Evolutionary conservation across 768 basidiomycete genomes (phyloP).

Genomic region (Porpolomopsis calyptriformis): DNA sequence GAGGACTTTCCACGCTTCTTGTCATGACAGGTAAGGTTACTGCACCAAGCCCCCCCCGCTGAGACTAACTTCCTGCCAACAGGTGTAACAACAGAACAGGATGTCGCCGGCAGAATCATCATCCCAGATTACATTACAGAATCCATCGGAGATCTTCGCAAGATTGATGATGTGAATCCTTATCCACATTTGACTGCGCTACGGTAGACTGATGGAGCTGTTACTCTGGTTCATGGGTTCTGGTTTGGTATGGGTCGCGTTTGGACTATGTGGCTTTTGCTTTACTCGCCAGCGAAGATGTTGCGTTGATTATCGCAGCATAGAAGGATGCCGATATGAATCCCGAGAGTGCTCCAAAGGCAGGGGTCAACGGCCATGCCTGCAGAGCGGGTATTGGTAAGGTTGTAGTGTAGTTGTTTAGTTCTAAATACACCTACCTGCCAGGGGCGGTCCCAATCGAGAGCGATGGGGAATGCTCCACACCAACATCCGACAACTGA

Average conservation of each 20-base stretch:
- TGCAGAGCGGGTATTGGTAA: slow-evolving; percentile 20
- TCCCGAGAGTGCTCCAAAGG: slow-evolving; percentile 61
- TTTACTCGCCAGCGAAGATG: slow-evolving; percentile 30
- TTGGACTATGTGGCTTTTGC: neutral
- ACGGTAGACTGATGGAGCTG: slow-evolving; percentile 1
- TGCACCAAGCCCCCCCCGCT: neutral
- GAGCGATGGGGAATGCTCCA: slow-evolving; percentile 73
- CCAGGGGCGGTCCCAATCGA: slow-evolving; percentile 98
- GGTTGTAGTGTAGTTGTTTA: neutral
- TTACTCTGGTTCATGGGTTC: too few species aligned
- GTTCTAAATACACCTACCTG: slow-evolving; percentile 47
- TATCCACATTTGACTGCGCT: too few species aligned
- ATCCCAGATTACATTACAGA: slow-evolving; percentile 74
- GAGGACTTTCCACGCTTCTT: slow-evolving; percentile 77
- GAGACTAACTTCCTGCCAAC: slow-evolving; percentile 2
- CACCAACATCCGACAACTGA: slow-evolving; percentile 68
- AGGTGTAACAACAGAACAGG: slow-evolving; percentile 73
- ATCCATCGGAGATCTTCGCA: slow-evolving; percentile 73
- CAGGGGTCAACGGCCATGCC: slow-evolving; percentile 78
- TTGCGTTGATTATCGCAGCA: slow-evolving; percentile 37
- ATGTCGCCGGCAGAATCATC: slow-evolving; percentile 56
- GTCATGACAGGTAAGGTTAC: slow-evolving; percentile 71
- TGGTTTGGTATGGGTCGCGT: too few species aligned
- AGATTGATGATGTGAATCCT: slow-evolving; percentile 3
- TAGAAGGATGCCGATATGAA: slow-evolving; percentile 50